Percentiles rank a stretch among this genome's conserved stretches.
phyloP scores from a whole-genome alignment of 2,329 filamentous ascomycete genomes.

The Penicillium capsulatum region DNA sequence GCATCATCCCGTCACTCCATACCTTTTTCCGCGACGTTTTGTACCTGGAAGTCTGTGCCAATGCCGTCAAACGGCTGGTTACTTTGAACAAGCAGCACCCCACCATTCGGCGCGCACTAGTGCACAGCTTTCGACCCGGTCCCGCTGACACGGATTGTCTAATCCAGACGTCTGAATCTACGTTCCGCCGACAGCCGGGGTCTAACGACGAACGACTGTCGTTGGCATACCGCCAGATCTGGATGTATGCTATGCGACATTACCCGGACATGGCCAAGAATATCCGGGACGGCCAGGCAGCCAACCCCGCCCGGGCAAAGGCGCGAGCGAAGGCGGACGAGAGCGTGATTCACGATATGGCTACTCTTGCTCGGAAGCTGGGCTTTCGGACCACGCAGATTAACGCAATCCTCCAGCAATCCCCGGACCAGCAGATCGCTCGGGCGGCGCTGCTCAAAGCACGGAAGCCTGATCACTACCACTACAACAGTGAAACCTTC shows the following conservation, averaged over 20 bases:
- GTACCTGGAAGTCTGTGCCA: not conserved
- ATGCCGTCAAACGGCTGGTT: not conserved
- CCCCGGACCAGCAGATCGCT: slow-evolving; percentile 21
- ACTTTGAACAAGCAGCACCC: not conserved
- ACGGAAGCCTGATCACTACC: slow-evolving; percentile 16
- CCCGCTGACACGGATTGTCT: not conserved
- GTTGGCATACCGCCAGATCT: slow-evolving; percentile 15
- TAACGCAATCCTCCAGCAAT: slow-evolving; percentile 11
- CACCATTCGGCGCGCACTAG: not conserved
- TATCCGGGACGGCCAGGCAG: not conserved
- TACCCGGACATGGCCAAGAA: slow-evolving; percentile 15
- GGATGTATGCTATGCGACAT: slow-evolving; percentile 14
- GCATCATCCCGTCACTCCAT: slow-evolving; percentile 34
- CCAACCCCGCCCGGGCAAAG: not conserved
- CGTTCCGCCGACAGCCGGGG: not conserved
- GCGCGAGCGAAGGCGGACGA: slow-evolving; percentile 15
- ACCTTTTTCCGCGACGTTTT: slow-evolving; percentile 26
- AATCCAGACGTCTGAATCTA: not conserved
- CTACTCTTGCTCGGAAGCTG: slow-evolving; percentile 16
- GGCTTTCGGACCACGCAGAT: slow-evolving; percentile 20
- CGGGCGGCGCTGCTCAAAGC: slow-evolving; percentile 20
- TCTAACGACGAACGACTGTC: slow-evolving; percentile 4
- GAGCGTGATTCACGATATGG: slow-evolving; percentile 16
- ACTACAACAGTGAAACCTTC: slow-evolving; percentile 16
- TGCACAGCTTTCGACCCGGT: not conserved